phyloP scores from a whole-genome alignment of 1,284 basidiomycete genomes.

The Cutaneotrichosporon sp. region DNA sequence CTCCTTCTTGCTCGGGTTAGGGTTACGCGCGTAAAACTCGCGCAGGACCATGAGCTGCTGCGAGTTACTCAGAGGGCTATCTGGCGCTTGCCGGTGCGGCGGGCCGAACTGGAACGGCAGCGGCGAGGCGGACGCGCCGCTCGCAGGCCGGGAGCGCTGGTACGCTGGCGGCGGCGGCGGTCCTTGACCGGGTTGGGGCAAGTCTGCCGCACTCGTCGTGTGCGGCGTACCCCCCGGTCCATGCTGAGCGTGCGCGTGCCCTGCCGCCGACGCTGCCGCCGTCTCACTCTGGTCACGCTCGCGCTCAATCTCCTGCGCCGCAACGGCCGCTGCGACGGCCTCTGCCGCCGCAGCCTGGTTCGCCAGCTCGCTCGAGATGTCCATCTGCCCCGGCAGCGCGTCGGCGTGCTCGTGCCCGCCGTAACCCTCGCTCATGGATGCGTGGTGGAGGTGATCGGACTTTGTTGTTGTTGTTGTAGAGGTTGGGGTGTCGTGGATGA shows the following conservation, averaged over 20 bases:
- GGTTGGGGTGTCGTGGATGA: too few species aligned
- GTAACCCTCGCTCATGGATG: slow-evolving; percentile 26
- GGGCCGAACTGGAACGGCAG: slow-evolving; percentile 15
- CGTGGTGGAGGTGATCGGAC: too few species aligned
- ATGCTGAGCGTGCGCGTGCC: neutral
- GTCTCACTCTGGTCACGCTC: too few species aligned
- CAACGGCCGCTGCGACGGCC: slow-evolving; percentile 26
- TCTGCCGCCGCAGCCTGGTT: slow-evolving; percentile 35
- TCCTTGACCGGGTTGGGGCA: slow-evolving; percentile 13
- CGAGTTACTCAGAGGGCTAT: slow-evolving; percentile 17
- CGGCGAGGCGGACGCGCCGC: neutral
- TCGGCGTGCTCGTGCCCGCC: slow-evolving; percentile 21
- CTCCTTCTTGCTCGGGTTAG: slow-evolving; percentile 36
- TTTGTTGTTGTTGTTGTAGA: too few species aligned
- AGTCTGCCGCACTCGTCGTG: neutral
- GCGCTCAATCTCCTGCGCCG: neutral
- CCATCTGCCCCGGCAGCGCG: slow-evolving; percentile 19
- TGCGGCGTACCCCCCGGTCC: neutral
- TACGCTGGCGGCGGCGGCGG: slow-evolving; percentile 19
- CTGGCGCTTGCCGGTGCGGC: slow-evolving; percentile 16
- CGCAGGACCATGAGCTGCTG: slow-evolving; percentile 38
- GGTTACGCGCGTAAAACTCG: slow-evolving; percentile 38
- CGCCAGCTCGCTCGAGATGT: slow-evolving; percentile 34
- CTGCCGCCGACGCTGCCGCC: neutral
- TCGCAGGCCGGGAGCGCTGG: slow-evolving; percentile 8